Evolutionary conservation across 768 basidiomycete genomes (phyloP).

Genomic region (Pisolithus marmoratus): DNA sequence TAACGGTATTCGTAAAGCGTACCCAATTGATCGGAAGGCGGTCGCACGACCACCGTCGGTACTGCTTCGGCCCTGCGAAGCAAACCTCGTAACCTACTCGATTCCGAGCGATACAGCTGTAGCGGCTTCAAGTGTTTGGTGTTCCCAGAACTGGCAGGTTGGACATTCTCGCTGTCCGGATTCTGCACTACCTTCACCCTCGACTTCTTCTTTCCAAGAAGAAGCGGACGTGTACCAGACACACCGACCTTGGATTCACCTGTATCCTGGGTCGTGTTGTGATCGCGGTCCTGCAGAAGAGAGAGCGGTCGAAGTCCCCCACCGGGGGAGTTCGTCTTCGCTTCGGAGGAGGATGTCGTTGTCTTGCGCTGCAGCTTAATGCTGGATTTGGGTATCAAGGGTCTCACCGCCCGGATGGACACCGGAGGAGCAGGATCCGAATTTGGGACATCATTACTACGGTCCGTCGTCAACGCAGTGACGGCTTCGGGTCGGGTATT

Average conservation of each 20-base stretch:
- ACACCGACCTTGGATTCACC: slow-evolving; percentile 8
- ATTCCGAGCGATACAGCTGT: slow-evolving; percentile 57
- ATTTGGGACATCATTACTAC: slow-evolving; percentile 16
- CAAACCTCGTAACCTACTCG: slow-evolving; percentile 52
- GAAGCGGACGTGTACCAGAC: slow-evolving; percentile 47
- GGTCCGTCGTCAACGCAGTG: not conserved
- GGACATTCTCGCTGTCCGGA: slow-evolving; percentile 28
- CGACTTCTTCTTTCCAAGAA: slow-evolving; percentile 49
- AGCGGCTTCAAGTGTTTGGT: slow-evolving; percentile 51
- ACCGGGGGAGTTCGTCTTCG: slow-evolving; percentile 36
- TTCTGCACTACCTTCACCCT: slow-evolving; percentile 25
- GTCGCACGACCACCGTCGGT: slow-evolving; percentile 56
- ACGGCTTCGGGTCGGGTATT: slow-evolving; percentile 10
- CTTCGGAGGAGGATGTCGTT: slow-evolving; percentile 4
- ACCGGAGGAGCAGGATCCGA: slow-evolving; percentile 32
- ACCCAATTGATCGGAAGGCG: slow-evolving; percentile 48
- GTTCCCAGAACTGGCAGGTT: slow-evolving; percentile 29
- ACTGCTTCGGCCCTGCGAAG: slow-evolving; percentile 52
- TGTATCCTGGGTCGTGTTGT: slow-evolving; percentile 20
- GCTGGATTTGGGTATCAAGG: slow-evolving; percentile 46
- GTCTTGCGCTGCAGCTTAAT: slow-evolving; percentile 39
- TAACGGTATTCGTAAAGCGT: slow-evolving; percentile 41
- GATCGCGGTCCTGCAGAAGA: slow-evolving; percentile 55
- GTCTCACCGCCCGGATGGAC: slow-evolving; percentile 46
- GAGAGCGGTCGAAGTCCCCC: slow-evolving; percentile 55